Base-by-base conservation (phyloP, 163 green algal species). In the Prototheca wickerhamii region DNA sequence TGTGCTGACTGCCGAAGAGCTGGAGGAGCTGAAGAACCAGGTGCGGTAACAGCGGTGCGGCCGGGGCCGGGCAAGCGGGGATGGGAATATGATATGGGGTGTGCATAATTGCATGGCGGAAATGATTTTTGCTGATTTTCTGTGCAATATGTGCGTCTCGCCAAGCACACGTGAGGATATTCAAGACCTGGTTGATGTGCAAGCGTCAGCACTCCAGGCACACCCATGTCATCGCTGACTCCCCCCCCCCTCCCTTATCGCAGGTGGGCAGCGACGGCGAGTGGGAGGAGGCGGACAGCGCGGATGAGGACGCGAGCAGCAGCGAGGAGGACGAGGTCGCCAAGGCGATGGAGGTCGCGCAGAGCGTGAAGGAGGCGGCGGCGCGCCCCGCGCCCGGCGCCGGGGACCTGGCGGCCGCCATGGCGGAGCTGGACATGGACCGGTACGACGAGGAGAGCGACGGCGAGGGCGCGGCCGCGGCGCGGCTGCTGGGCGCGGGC, bases 371-470 rank as follows among this genome's bases (percentile, higher is more conserved):
- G 21, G 58, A 25, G 46, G 58, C 29, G 6, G 37, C 32, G 1
- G 32, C 21, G 0, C 37, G 18, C 4, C 20, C 25, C 29, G 31
- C 49, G 4, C 29, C 46, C 3, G 53, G 51, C 26, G 28, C 43
- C 8, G 15, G 12, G 12, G 56, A 46, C 53, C 61, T 95, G 25
- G 84, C 88, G 7, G 74, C 72, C 2, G 84, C 82, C 1, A 72
- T 97, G 65, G 82, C 77, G 5, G 85, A 95, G 72, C 77, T 97
- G 12, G 81, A 95, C 68, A 96, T 97, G 90, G 90, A 97, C 8
- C 64, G 85, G 51, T 97, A 97, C 51, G 89, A 92, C 61, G 74
- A 84, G 21, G 69, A 93, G 28, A 76, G 83, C 34, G 74, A 76
- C 4, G 78, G 86, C 34, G 84, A 86, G 20, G 81, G 71, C 4